These are phyloP conservation scores for Diutina neorugosa DNA, from an alignment of 1,139 yeast species.

Conservation along the genomic window DNA sequence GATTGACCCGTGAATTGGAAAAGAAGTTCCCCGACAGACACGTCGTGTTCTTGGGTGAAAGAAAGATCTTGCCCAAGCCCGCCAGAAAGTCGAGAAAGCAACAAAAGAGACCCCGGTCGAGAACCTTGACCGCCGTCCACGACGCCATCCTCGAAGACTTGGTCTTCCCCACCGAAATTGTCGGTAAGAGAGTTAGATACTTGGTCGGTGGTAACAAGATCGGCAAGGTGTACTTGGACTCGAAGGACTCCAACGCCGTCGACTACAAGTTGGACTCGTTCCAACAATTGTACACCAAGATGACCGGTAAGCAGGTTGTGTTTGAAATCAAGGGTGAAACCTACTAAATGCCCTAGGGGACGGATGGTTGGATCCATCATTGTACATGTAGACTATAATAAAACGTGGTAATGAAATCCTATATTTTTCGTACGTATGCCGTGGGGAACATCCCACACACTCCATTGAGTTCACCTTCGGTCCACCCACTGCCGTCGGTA, in stretches of 20 bases:
- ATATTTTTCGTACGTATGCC: constrained; percentile 42
- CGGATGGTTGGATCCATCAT: background rate
- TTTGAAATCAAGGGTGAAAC: constrained; percentile 83
- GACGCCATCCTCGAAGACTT: constrained; percentile 98
- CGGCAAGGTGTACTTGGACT: constrained; percentile 96
- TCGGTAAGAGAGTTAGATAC: constrained; percentile 99
- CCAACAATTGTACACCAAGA: constrained; percentile 97
- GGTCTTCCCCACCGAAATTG: constrained; percentile 98
- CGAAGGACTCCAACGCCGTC: constrained; percentile 94
- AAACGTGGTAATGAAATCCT: constrained; percentile 6
- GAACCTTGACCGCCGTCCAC: constrained; percentile 98
- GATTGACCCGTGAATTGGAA: constrained; percentile 98
- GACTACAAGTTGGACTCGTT: constrained; percentile 99
- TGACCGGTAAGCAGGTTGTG: constrained; percentile 99
- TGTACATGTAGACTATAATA: constrained; percentile 3
- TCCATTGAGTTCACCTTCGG: constrained; percentile 79
- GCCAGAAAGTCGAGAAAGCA: constrained; percentile 78
- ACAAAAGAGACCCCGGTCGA: constrained; percentile 99
- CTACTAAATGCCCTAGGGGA: constrained; percentile 9
- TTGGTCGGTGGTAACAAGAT: constrained; percentile 98
- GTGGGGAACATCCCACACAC: constrained; percentile 72
- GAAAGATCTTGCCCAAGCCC: constrained; percentile 98
- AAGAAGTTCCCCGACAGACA: constrained; percentile 99
- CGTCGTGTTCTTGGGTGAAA: constrained; percentile 98
- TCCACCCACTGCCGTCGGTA: constrained; percentile 93